Evolutionary conservation across 768 basidiomycete genomes (phyloP), one percentile per base, ranked within the genome.

Genomic region (Trametes cinnabarina): DNA sequence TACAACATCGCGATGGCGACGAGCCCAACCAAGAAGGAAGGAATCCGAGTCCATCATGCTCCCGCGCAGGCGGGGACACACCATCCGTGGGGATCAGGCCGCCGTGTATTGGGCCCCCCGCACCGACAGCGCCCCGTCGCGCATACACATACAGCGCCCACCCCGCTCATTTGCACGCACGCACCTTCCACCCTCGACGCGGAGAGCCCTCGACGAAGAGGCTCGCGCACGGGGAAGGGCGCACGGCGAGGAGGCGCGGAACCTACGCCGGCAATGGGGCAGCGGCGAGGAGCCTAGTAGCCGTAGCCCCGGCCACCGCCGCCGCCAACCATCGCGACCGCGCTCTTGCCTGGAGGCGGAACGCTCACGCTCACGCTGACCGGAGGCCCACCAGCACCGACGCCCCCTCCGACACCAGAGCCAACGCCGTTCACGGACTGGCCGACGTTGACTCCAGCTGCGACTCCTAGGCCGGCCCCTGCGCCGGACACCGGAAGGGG

Each of bases 281-380:
- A 20, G n/a, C 34, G 28, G 40, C 39, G 37, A 25, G 42, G 2
- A 15, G 55, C 53, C 55, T 64, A 78, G 51, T 78, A 78, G 20
- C 77, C 77, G 47, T 79, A 78, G 30, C 74, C 77, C 40, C 75
- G 60, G 62, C 74, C 55, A n/a, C n/a, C n/a, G 68, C 57, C 60
- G 61, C 69, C 57, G 58, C 65, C 54, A 62, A 71, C 53, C 68
- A 65, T 58, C 61, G 72, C 68, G 19, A 70, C 57, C 15, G 69
- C 73, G 42, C 67, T 71, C 63, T 78, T 77, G 43, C 68, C 63
- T 30, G 62, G 55, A 20, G 55, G 59, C 19, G 73, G 70, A 59
- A 79, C 67, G 51, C 67, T 77, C 53, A 78, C 74, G 62, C 71
- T 77, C 59, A 78, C 77, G 63, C 75, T 76, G 41, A 79, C 71